These are phyloP conservation scores for Amylocystis lapponica DNA, from an alignment of 768 basidiomycete species.

Conservation along the genomic window DNA sequence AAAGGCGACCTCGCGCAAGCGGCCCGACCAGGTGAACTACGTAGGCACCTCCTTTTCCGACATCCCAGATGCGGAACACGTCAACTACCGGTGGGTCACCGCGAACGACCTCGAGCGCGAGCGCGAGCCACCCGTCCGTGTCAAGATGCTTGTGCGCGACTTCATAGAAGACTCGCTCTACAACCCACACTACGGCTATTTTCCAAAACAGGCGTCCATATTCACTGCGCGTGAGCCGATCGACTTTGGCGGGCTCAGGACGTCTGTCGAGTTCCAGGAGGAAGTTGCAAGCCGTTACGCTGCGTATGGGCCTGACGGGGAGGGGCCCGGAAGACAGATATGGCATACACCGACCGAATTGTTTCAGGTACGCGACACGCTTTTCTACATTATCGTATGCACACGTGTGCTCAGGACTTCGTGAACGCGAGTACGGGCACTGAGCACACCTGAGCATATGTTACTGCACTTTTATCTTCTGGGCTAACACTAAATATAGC, in stretches of 20 bases:
- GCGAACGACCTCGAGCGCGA: conserved; percentile 61
- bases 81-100: conserved; percentile 52
- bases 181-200: conserved; percentile 97
- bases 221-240: conserved; percentile 65
- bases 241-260: conserved; percentile 62
- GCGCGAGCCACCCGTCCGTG: conserved; percentile 61
- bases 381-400: background rate
- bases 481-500: conserved; percentile 40
- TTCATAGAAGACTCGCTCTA: conserved; percentile 96
- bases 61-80: conserved; percentile 38
- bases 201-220: conserved; percentile 88
- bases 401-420: too few species aligned
- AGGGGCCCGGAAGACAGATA: conserved; percentile 80
- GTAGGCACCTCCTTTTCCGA: conserved; percentile 57
- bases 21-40: conserved; percentile 70
- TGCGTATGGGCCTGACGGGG: conserved; percentile 56
- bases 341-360: conserved; percentile 99
- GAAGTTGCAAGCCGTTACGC: conserved; percentile 75
- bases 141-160: conserved; percentile 93
- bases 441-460: background rate
- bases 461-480: background rate
- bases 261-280: conserved; percentile 73
- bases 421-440: background rate
- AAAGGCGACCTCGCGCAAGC: background rate
- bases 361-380: conserved; percentile 68